Base-by-base conservation (phyloP, 75 land plant species). In the Chamaecyparis obtusa region DNA sequence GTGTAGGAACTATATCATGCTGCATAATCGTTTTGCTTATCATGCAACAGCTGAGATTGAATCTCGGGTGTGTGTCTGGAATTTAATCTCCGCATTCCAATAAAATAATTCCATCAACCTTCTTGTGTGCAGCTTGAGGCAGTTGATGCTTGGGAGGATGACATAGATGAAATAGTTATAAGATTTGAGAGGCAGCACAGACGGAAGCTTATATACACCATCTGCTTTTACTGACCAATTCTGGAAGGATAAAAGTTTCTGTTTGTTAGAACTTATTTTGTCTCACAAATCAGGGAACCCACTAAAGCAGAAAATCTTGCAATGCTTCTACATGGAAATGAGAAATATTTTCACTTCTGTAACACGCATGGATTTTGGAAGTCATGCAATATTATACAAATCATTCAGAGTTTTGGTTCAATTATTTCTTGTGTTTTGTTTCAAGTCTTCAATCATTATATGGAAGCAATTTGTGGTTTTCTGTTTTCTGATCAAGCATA, bases 81-180 rank as follows among this genome's bases (percentile, higher is more conserved):
- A 81, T 46, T 46, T 81, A 46, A 27, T 81, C n/a, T 46, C 48
- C n/a, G 15, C 48, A 81, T 46, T 32, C 67, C 37, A 27, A 84
- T n/a, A 51, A 55, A 56, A 15, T 48, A 39, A 85, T 54, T 51
- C 32, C 13, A 27, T n/a, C 84, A 43, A 60, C 27, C 33, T 51
- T 51, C 21, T 83, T 79, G 49, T 57, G 56, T 90, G 93, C 94
- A 95, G 97, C 88, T 95, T 35, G 97, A 95, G 83, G 85, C 90
- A 39, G 89, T 69, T 44, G 95, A 94, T 15, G 71, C 87, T n/a
- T 95, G 97, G 97, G 97, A 95, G 92, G 97, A 95, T 75, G 89
- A 91, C 75, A 95, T 95, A 57, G 97, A 95, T 92, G 96, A 91
- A 55, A 91, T 95, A 80, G 90, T 94, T 56, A 84, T 86, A 46